Percentiles rank a stretch among this genome's conserved stretches.
Evolutionary conservation across 1,139 yeast genomes (phyloP).

Genomic region (Debaryomyces robertsiae): DNA sequence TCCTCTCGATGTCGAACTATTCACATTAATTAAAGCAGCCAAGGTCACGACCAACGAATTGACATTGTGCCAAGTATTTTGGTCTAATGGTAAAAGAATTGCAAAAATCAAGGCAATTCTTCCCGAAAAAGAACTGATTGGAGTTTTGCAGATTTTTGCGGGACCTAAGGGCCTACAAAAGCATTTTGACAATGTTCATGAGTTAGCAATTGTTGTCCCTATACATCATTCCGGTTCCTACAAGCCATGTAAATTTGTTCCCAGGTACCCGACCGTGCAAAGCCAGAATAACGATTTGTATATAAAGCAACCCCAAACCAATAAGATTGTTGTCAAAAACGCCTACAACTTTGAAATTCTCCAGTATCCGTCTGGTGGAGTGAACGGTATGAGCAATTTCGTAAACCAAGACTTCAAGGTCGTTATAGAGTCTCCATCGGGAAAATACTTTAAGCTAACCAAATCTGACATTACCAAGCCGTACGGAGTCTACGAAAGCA

Average conservation of each 20-base stretch:
- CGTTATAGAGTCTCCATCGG: slow-evolving; percentile 83
- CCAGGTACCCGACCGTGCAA: slow-evolving; percentile 70
- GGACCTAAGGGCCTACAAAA: slow-evolving; percentile 67
- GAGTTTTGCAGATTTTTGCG: slow-evolving; percentile 75
- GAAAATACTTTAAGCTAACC: slow-evolving; percentile 65
- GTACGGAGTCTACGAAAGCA: slow-evolving; percentile 59
- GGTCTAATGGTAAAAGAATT: slow-evolving; percentile 64
- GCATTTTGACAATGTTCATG: slow-evolving; percentile 62
- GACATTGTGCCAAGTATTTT: slow-evolving; percentile 73
- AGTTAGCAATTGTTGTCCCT: slow-evolving; percentile 76
- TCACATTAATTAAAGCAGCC: slow-evolving; percentile 55
- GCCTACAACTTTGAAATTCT: slow-evolving; percentile 64
- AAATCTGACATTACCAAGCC: slow-evolving; percentile 48
- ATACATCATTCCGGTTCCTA: slow-evolving; percentile 71
- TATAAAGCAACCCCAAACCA: slow-evolving; percentile 81
- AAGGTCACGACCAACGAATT: slow-evolving; percentile 54
- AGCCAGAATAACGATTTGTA: slow-evolving; percentile 75
- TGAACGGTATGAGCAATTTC: slow-evolving; percentile 38
- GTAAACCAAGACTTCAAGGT: slow-evolving; percentile 53
- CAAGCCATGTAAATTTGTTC: slow-evolving; percentile 61
- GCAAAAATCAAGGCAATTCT: slow-evolving; percentile 81
- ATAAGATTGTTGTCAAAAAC: slow-evolving; percentile 55
- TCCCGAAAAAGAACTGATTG: slow-evolving; percentile 68
- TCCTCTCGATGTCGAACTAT: slow-evolving; percentile 69
- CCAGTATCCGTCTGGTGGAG: slow-evolving; percentile 66